These are phyloP conservation scores for Daldinia decipiens DNA, from an alignment of 495 filamentous ascomycete species.

Conservation along the genomic window DNA sequence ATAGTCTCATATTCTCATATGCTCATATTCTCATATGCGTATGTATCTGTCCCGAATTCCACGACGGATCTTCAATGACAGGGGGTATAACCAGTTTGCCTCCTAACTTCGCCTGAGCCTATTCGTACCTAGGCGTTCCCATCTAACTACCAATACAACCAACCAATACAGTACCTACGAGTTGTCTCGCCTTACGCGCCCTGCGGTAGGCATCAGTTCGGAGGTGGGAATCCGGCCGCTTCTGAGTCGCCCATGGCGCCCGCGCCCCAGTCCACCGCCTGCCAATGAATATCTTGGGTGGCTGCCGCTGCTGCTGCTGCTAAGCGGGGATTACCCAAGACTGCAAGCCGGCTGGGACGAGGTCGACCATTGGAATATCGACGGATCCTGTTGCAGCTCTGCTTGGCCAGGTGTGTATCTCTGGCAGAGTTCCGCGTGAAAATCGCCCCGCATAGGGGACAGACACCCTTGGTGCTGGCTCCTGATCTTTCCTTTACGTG, in stretches of 20 bases:
- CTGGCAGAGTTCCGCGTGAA: slow-evolving; percentile 90
- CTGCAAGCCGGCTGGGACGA: slow-evolving; percentile 46
- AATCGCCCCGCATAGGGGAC: slow-evolving; percentile 86
- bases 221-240: slow-evolving; percentile 14
- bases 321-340: slow-evolving; percentile 44
- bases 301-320: slow-evolving; percentile 44
- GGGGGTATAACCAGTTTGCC: slow-evolving; percentile 31
- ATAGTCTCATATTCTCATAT: background rate
- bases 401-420: slow-evolving; percentile 76
- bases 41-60: slow-evolving; percentile 29
- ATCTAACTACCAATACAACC: slow-evolving; percentile 9
- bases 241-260: slow-evolving; percentile 31
- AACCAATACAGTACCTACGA: slow-evolving; percentile 14
- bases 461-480: slow-evolving; percentile 82
- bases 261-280: slow-evolving; percentile 41
- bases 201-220: slow-evolving; percentile 27
- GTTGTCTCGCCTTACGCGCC: slow-evolving; percentile 13
- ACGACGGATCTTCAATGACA: slow-evolving; percentile 28
- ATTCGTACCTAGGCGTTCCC: slow-evolving; percentile 9
- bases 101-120: slow-evolving; percentile 22
- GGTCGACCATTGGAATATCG: slow-evolving; percentile 48
- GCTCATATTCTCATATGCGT: background rate
- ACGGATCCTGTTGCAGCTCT: slow-evolving; percentile 48
- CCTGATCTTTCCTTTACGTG: slow-evolving; percentile 93
- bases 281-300: slow-evolving; percentile 44